Evolutionary conservation across 2,329 filamentous ascomycete genomes (phyloP).

Genomic region (Beauveria bassiana): DNA sequence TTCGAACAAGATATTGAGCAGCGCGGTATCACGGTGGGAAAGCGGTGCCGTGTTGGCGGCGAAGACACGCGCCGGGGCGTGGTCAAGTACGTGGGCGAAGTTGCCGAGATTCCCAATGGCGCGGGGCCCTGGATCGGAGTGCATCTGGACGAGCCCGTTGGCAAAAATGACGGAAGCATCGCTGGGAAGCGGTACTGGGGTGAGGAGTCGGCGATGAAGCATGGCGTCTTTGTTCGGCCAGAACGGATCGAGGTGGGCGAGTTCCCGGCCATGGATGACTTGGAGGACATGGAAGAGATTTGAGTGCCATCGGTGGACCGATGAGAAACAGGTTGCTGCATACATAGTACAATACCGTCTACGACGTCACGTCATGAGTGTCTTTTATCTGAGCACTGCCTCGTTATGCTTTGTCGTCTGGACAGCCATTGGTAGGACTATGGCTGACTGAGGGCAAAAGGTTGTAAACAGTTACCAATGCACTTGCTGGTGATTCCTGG

Average conservation of each 20-base stretch:
- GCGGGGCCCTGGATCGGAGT: conserved; percentile 65
- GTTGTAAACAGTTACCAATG: no score
- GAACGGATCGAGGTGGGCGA: conserved; percentile 72
- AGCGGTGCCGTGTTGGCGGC: conserved; percentile 56
- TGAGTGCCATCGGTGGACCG: conserved; percentile 22
- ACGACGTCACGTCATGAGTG: neutral
- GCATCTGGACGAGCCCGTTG: conserved; percentile 69
- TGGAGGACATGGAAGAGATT: conserved; percentile 73
- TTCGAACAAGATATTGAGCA: conserved; percentile 62
- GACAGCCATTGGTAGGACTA: no score
- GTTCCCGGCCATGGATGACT: conserved; percentile 61
- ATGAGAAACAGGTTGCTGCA: neutral
- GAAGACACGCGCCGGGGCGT: conserved; percentile 63
- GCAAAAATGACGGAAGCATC: conserved; percentile 75
- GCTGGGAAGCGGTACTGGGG: conserved; percentile 63
- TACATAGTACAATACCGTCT: neutral
- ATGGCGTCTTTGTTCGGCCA: conserved; percentile 70
- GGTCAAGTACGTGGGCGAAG: conserved; percentile 64
- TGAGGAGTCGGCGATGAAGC: conserved; percentile 54
- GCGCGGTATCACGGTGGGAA: conserved; percentile 57
- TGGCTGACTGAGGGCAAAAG: no score
- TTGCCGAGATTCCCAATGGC: conserved; percentile 63
- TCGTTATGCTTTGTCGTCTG: neutral
- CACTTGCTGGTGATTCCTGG: no score
- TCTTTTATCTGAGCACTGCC: neutral